These are phyloP conservation scores for Hylodesmum podocarpum DNA, from an alignment of 306 rosid genomes.

Conservation along the genomic window DNA sequence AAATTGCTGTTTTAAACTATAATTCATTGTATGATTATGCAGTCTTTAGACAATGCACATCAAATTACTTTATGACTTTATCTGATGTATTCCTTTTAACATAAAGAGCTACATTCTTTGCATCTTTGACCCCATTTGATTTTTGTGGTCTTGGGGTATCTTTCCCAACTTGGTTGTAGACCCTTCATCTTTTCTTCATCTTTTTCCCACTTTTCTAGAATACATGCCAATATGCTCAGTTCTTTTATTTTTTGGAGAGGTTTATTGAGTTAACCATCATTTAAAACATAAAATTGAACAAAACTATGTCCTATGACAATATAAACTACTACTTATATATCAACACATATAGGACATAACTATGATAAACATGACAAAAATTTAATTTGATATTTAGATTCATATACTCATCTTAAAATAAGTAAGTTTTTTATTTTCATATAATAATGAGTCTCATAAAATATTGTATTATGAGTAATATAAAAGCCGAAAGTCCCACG, in stretches of 20 bases:
- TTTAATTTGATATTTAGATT: too few relatives aligned
- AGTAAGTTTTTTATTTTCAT: too few relatives aligned
- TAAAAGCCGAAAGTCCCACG: too few relatives aligned
- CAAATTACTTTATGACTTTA: conserved; percentile 34
- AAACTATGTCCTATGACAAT: too few relatives aligned
- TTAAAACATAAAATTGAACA: neutral
- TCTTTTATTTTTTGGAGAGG: neutral
- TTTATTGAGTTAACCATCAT: neutral
- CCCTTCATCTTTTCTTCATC: conserved; percentile 31
- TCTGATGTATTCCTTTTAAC: conserved; percentile 47
- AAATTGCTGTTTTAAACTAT: neutral
- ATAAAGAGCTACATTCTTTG: conserved; percentile 37
- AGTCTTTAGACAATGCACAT: conserved; percentile 22
- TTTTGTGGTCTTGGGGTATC: conserved; percentile 28
- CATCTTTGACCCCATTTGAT: conserved; percentile 42
- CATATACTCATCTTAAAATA: too few relatives aligned
- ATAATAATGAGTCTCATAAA: too few relatives aligned
- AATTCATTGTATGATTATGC: conserved; percentile 9
- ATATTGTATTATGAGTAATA: too few relatives aligned
- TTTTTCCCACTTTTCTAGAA: neutral
- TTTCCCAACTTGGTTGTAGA: conserved; percentile 46
- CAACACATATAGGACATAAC: too few relatives aligned
- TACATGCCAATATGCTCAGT: neutral
- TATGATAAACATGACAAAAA: too few relatives aligned
- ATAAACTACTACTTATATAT: too few relatives aligned